Percentiles rank a stretch among this genome's conserved stretches.
phyloP scores from a whole-genome alignment of 2,329 filamentous ascomycete species.

The Claviceps fusiformis region DNA sequence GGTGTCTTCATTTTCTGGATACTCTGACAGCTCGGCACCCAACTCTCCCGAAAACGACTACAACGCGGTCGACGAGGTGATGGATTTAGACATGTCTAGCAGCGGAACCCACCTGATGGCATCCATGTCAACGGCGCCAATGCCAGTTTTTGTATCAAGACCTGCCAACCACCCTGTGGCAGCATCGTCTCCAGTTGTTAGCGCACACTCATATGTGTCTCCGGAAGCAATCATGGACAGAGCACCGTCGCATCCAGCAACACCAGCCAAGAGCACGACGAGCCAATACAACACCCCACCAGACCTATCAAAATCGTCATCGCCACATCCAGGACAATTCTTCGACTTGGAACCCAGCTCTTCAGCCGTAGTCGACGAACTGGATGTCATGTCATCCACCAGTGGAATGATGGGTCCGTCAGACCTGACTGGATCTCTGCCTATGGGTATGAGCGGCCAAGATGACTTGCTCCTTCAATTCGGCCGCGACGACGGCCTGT shows the following conservation, averaged over 20 bases:
- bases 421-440: constrained; percentile 19
- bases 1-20: constrained; percentile 40
- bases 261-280: constrained; percentile 35
- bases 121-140: constrained; percentile 32
- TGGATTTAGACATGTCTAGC: constrained; percentile 26
- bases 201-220: constrained; percentile 31
- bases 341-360: constrained; percentile 32
- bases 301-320: constrained; percentile 47
- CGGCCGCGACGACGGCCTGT: constrained; percentile 27
- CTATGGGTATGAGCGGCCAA: constrained; percentile 21
- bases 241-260: constrained; percentile 24
- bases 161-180: constrained; percentile 20
- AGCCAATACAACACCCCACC: constrained; percentile 46
- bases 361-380: constrained; percentile 17
- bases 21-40: constrained; percentile 40
- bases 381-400: constrained; percentile 16
- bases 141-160: constrained; percentile 20
- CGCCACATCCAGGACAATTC: constrained; percentile 35
- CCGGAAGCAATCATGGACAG: constrained; percentile 30
- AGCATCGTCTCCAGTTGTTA: constrained; percentile 27
- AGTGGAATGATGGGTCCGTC: constrained; percentile 20
- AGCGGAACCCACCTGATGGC: constrained; percentile 15
- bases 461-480: constrained; percentile 32
- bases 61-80: constrained; percentile 33
- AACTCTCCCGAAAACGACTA: constrained; percentile 39